Base-by-base conservation (phyloP, 345 rosid genomes). In the Raphanus raphanistrum region DNA sequence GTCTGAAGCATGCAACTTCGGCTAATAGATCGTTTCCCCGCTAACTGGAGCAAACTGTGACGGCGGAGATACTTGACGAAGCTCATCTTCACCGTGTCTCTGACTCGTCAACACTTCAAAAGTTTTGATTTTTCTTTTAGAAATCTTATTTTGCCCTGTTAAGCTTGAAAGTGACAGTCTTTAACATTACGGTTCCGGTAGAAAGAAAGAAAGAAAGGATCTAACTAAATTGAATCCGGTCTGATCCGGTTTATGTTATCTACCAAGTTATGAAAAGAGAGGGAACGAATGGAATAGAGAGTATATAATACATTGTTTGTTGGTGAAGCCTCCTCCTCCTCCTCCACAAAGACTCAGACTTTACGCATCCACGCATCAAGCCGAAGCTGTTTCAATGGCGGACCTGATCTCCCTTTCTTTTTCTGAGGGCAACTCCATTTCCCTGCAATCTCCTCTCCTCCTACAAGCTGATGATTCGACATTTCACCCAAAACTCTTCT, bases 391-490 rank as follows among this genome's bases (percentile, higher is more conserved):
- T 90, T 94, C 87, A 86, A 3, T 25, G 94, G 92, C 45, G 97
- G 98, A 54, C 84, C 90, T n/a, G 70, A 68, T 17, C 72, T 78
- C 36, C 90, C 85, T 79, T 92, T 92, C 61, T 83, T 85, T 76
- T 82, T 90, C 69, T 83, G 96, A n/a, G 98, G 98, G 27, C 98
- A 92, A 8, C 70, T 70, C 97, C 94, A 92, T 84, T 88, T 91
- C 21, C 96, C 96, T 8, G 88, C 71, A 6, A 78, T 78, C 63
- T 68, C 93, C 13, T 33, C 72, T 2, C 55, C 84, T 71, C 50
- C 71, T 17, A 60, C 9, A 25, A 36, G 71, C 38, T 83, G 86
- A 32, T 80, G 74, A 68, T 89, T 90, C 45, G 85, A 82, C 67
- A 83, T 86, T 78, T 89, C 97, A 4, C 66, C 73, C 69, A 90